Conservation (phyloP, 2,329 filamentous ascomycete genomes). For the Botrytis hyacinthi region DNA sequence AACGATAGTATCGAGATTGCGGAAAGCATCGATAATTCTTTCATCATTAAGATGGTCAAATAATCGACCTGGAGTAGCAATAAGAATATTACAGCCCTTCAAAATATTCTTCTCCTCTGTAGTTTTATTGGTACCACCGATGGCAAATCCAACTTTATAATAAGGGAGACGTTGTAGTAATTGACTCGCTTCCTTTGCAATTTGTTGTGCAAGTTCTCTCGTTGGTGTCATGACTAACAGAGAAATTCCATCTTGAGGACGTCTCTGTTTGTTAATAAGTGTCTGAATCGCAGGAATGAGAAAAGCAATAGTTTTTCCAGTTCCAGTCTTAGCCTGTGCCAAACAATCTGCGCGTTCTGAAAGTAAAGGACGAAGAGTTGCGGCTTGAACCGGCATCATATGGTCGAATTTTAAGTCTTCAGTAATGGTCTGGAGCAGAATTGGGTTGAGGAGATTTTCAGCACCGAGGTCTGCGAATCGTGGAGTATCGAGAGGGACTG, state of each 20-base stretch:
- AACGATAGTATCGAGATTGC: conserved; percentile 82
- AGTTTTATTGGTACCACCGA: conserved; percentile 83
- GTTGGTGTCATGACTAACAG: conserved; percentile 76
- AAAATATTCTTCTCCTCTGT: conserved; percentile 66
- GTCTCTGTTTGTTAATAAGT: conserved; percentile 50
- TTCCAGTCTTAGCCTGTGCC: conserved; percentile 94
- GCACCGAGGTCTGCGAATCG: conserved; percentile 48
- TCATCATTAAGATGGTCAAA: conserved; percentile 69
- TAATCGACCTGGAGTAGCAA: conserved; percentile 87
- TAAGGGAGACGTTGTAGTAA: conserved; percentile 35
- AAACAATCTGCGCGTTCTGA: conserved; percentile 65
- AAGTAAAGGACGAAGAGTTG: conserved; percentile 78
- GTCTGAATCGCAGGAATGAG: conserved; percentile 78
- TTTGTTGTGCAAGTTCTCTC: conserved; percentile 77
- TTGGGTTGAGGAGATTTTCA: conserved; percentile 46
- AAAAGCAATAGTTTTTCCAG: conserved; percentile 94
- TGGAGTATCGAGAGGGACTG: conserved; percentile 46
- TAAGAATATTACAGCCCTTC: conserved; percentile 79
- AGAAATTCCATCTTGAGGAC: conserved; percentile 48
- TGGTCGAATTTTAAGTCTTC: conserved; percentile 70
- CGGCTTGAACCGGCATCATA: conserved; percentile 91
- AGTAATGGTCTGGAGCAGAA: conserved; percentile 59
- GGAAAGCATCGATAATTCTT: conserved; percentile 35
- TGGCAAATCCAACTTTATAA: conserved; percentile 67
- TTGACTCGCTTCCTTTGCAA: conserved; percentile 68